A percentile compares a stretch with the other conserved stretches of the same genome.
Evolutionary conservation across 2,329 filamentous ascomycete genomes (phyloP).

Genomic region (Hymenoscyphus occultus): DNA sequence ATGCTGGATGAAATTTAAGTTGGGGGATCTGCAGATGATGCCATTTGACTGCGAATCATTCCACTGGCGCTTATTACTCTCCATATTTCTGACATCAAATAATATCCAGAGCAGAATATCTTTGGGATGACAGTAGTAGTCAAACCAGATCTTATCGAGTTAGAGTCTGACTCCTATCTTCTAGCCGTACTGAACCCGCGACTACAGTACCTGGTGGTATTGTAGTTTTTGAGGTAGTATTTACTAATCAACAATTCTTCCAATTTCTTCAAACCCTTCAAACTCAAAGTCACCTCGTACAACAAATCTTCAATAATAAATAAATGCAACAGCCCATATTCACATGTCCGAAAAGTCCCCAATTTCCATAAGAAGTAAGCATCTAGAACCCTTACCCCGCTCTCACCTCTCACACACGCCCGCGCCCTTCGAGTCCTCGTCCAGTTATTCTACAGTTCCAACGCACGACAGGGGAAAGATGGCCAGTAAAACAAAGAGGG

Average conservation of each 20-base stretch:
- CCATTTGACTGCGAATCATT: not conserved
- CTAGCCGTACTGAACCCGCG: too few relatives aligned
- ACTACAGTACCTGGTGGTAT: too few relatives aligned
- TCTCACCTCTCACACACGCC: constrained; percentile 4
- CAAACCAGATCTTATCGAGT: too few relatives aligned
- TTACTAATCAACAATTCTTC: too few relatives aligned
- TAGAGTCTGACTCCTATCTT: too few relatives aligned
- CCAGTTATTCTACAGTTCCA: not conserved
- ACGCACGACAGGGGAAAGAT: not conserved
- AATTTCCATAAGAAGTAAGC: not conserved
- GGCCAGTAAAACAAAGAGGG: constrained; percentile 2
- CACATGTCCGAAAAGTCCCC: not conserved
- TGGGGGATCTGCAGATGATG: not conserved
- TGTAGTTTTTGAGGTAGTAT: too few relatives aligned
- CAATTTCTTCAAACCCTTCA: not conserved
- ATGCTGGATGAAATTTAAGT: not conserved
- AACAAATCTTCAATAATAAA: not conserved
- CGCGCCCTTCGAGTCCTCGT: not conserved
- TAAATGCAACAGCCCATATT: not conserved
- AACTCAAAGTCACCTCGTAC: not conserved
- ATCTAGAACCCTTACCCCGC: not conserved
- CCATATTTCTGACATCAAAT: too few relatives aligned
- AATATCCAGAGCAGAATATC: too few relatives aligned
- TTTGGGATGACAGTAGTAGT: too few relatives aligned
- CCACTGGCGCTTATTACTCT: not conserved